Evolutionary conservation across 2,329 filamentous ascomycete species (phyloP).

Genomic region (Scedosporium aurantiacum): DNA sequence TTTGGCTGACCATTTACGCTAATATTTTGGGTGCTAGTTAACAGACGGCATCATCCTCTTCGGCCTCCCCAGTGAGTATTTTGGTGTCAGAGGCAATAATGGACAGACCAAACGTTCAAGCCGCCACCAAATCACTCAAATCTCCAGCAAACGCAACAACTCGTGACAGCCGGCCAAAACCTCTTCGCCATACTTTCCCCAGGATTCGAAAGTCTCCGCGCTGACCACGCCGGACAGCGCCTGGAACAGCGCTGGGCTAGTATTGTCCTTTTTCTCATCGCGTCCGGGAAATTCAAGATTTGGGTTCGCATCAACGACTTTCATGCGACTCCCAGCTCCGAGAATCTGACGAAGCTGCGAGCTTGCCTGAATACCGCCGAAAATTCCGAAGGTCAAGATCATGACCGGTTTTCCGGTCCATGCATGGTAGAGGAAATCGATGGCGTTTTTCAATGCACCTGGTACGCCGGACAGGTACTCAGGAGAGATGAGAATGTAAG

Average conservation of each 20-base stretch:
- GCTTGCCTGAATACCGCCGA: slow-evolving; percentile 22
- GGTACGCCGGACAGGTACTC: slow-evolving; percentile 48
- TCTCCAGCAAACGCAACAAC: background rate
- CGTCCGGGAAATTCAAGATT: background rate
- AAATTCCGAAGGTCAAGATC: slow-evolving; percentile 43
- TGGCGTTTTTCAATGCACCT: slow-evolving; percentile 46
- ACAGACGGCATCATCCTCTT: no score
- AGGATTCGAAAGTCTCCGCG: background rate
- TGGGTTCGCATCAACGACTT: background rate
- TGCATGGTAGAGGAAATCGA: slow-evolving; percentile 50
- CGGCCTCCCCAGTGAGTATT: no score
- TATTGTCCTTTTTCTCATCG: background rate
- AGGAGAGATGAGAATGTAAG: slow-evolving; percentile 37
- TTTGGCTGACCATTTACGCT: no score
- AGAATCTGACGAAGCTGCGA: slow-evolving; percentile 8
- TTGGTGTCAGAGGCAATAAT: no score
- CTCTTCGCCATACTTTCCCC: background rate
- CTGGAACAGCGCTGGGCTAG: background rate
- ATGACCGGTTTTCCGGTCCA: slow-evolving; percentile 43
- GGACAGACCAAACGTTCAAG: no score
- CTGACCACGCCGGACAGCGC: background rate
- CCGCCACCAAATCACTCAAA: background rate
- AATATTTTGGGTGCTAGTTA: no score
- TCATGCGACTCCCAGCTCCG: background rate
- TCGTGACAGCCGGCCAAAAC: background rate